Evolutionary conservation across 1,284 basidiomycete genomes (phyloP).

Genomic region (Cutaneotrichosporon sp.): DNA sequence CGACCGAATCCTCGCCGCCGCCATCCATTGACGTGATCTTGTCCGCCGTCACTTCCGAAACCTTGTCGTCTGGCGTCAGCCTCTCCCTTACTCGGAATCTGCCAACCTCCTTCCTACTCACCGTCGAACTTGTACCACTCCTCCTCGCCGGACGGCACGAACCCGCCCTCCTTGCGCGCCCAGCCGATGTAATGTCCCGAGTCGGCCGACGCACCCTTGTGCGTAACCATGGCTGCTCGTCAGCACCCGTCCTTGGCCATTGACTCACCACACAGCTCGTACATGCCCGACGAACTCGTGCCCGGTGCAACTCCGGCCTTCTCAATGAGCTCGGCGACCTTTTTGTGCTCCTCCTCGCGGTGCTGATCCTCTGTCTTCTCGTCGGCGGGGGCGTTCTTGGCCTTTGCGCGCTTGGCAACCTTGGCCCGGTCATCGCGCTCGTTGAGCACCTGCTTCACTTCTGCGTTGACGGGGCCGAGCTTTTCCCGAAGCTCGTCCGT

Average conservation of each 20-base stretch:
- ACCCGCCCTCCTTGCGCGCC: constrained; percentile 43
- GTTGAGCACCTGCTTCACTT: constrained; percentile 75
- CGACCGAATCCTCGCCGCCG: constrained; percentile 74
- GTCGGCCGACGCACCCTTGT: constrained; percentile 93
- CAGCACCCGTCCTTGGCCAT: not conserved
- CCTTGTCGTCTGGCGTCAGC: constrained; percentile 81
- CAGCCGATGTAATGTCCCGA: constrained; percentile 89
- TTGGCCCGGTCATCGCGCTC: constrained; percentile 81
- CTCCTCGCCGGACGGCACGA: constrained; percentile 40
- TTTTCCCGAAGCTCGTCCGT: constrained; percentile 75
- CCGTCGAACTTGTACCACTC: constrained; percentile 70
- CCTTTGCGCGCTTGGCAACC: constrained; percentile 71
- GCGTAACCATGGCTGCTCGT: constrained; percentile 78
- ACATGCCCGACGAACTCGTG: constrained; percentile 45
- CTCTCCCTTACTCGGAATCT: constrained; percentile 37
- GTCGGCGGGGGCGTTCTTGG: constrained; percentile 41
- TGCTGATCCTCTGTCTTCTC: constrained; percentile 43
- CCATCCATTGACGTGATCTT: constrained; percentile 81
- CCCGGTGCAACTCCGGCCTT: constrained; percentile 25
- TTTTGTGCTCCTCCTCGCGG: constrained; percentile 48
- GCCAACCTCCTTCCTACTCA: constrained; percentile 22
- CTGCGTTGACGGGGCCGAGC: constrained; percentile 67
- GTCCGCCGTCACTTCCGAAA: constrained; percentile 59
- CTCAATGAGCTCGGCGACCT: constrained; percentile 34
- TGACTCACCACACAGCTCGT: constrained; percentile 52